Base-by-base conservation (phyloP, 2,329 filamentous ascomycete species). In the Aureobasidium lini region DNA sequence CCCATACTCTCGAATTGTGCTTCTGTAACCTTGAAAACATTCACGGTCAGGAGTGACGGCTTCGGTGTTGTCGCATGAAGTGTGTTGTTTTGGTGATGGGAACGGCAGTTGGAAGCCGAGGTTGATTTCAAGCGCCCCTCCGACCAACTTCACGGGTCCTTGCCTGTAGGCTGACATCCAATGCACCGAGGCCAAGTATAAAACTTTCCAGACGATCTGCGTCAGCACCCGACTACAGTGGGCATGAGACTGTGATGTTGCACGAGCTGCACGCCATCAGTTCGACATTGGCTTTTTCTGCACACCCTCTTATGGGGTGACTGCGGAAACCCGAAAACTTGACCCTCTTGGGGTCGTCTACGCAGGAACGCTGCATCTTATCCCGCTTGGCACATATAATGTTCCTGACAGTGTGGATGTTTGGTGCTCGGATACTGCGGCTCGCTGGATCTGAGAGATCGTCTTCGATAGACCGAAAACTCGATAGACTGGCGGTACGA, bases 201-300 rank as follows among this genome's bases (percentile, higher is more conserved):
- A 40, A 15, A 31, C 15, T 54, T 5, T 6, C 6, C 28, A 29
- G 15, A 18, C n/a, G 3, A 32, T 13, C 40, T 28, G 37, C 9
- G 43, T 18, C 10, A 29, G 28, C 11, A 31, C 15, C 39, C 5
- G 9, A 54, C n/a, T 32, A 8, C 29, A 16, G 39, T 16, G 13
- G 28, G 16, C 9, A 28, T 37, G 40, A 29, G 18, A 37, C 13
- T 36, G 28, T 43, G 13, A 29, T 31, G 40, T 56, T 10, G 52
- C 8, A 46, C 52, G 37, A 44, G 16, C 15, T 40, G 40, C 40
- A 46, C 52, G 52, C 52, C 52, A 56, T 56, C 16, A 28, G 52
- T 56, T 37, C 40, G 37, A 56, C 52, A n/a, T 36, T 36, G 52
- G 39, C 52, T 56, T 56, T 42, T 39, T 32, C 29, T 56, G 52